Percentiles rank a stretch among this genome's conserved stretches.
These are phyloP conservation scores for Phialemoniopsis sp. DNA, from an alignment of 2,329 filamentous ascomycete genomes.

Conservation along the genomic window DNA sequence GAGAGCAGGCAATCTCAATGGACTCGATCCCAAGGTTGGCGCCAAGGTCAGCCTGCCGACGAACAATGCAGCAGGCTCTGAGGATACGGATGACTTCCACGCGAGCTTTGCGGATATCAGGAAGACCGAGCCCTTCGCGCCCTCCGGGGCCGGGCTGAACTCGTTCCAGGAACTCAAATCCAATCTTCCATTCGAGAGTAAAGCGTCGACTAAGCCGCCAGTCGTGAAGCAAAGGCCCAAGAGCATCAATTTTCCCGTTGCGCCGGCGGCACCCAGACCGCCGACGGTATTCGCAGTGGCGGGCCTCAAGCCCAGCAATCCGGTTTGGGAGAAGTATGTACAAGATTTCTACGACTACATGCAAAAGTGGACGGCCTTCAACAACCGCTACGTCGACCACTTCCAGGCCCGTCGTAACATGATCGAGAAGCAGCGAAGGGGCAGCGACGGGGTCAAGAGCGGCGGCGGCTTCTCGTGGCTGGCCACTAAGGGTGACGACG, in stretches of 20 bases:
- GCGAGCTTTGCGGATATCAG: constrained; percentile 49
- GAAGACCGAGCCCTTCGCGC: constrained; percentile 51
- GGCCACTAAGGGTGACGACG: constrained; percentile 33
- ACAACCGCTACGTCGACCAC: constrained; percentile 49
- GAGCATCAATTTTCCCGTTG: constrained; percentile 39
- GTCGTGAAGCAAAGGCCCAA: background rate
- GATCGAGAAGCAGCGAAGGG: constrained; percentile 28
- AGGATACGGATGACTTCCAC: constrained; percentile 52
- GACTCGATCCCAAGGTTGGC: constrained; percentile 9
- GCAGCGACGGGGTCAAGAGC: constrained; percentile 17
- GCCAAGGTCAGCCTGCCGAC: constrained; percentile 18
- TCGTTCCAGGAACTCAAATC: constrained; percentile 54
- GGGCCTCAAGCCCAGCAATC: constrained; percentile 35
- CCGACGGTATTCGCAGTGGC: constrained; percentile 37
- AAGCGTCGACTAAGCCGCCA: constrained; percentile 36
- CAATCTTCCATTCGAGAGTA: constrained; percentile 53
- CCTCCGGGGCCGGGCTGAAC: constrained; percentile 41
- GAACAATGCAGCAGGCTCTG: constrained; percentile 41
- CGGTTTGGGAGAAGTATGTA: constrained; percentile 47
- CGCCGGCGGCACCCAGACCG: constrained; percentile 45
- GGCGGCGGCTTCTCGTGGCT: constrained; percentile 42
- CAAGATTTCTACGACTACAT: constrained; percentile 51
- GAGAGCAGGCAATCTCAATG: constrained; percentile 45
- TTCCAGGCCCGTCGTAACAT: constrained; percentile 46
- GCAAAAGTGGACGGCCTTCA: constrained; percentile 44